Base-by-base conservation (phyloP, 1,139 yeast species). In the Protomyces arabidopsidicola region DNA sequence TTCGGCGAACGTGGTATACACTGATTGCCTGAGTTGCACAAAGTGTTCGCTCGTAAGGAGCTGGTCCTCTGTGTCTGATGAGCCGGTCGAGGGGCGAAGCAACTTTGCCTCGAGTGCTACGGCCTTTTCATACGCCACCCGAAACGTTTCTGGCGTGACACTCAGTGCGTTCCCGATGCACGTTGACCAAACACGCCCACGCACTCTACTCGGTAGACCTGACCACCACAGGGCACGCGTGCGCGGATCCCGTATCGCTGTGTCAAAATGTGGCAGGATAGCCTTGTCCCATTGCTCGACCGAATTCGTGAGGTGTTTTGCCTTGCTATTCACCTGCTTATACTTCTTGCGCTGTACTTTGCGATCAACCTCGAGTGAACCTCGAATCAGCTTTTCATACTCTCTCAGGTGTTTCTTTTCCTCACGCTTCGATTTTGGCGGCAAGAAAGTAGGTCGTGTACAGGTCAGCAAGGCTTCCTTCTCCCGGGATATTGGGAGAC, bases 191-290 rank as follows among this genome's bases (percentile, higher is more conserved):
- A 85, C 76, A 14, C 72, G 72, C 6, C 77, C 73, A 54, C 91
- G 75, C 20, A 79, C 71, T 48, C 72, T 70, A n/a, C 75, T 65
- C 2, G 89, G 86, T 1, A 86, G 73, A 1, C 89, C 89, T 61
- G 88, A 75, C 89, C 90, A 86, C 82, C 86, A 84, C 65, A 84
- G 74, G 64, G 83, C 85, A 61, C 85, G 76, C 6, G 81, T 76
- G 18, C 75, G 70, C 0, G 82, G 75, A 12, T 75, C 70, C 59
- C 74, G 72, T 9, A 81, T 70, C 52, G 75, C 74, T 9, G 70
- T 66, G 34, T 73, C 71, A 65, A 78, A 70, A 55, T 79, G 72
- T 2, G 79, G 77, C 2, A 80, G 67, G 10, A 84, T 76, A 53
- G 76, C 72, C 16, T 70, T 67, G 39, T 72, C 72, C 90, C 91